Conservation (phyloP, 2,329 filamentous ascomycete genomes). For the Verticillium nonalfalfae region DNA sequence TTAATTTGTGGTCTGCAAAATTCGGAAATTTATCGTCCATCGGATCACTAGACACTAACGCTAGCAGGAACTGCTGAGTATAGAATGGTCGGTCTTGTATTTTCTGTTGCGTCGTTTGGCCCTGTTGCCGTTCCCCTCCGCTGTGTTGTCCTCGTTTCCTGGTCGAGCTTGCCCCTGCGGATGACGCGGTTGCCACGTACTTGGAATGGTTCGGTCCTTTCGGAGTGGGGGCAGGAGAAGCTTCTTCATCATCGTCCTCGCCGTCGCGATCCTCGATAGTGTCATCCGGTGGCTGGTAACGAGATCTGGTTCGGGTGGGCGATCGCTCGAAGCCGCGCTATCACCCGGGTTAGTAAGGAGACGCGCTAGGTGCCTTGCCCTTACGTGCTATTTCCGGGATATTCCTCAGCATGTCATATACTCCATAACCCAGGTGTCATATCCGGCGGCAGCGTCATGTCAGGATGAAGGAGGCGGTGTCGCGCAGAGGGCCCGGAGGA, state of each 20-base stretch:
- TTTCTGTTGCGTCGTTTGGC: slow-evolving; percentile 4
- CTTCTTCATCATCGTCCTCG: slow-evolving; percentile 9
- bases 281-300: slow-evolving; percentile 6
- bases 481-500: slow-evolving; percentile 22
- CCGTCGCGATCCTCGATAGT: neutral
- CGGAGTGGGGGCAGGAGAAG: slow-evolving; percentile 11
- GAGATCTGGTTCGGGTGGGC: slow-evolving; percentile 19
- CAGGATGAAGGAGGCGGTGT: slow-evolving; percentile 18
- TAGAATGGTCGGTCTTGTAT: slow-evolving; percentile 20
- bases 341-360: slow-evolving; percentile 17
- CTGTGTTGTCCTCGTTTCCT: slow-evolving; percentile 1
- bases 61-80: slow-evolving; percentile 18
- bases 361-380: slow-evolving; percentile 7
- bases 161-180: slow-evolving; percentile 1
- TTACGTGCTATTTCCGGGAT: slow-evolving; percentile 16
- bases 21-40: slow-evolving; percentile 24
- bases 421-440: slow-evolving; percentile 26
- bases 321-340: slow-evolving; percentile 22
- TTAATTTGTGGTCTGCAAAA: slow-evolving; percentile 13
- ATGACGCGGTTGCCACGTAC: slow-evolving; percentile 3
- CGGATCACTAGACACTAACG: slow-evolving; percentile 12
- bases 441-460: slow-evolving; percentile 20
- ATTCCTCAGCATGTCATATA: slow-evolving; percentile 19
- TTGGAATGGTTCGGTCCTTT: slow-evolving; percentile 1
- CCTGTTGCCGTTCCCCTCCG: slow-evolving; percentile 1